A percentile compares a stretch with the other conserved stretches of the same genome.
phyloP scores from a whole-genome alignment of 2,329 filamentous ascomycete species.

The Fusarium sp. region DNA sequence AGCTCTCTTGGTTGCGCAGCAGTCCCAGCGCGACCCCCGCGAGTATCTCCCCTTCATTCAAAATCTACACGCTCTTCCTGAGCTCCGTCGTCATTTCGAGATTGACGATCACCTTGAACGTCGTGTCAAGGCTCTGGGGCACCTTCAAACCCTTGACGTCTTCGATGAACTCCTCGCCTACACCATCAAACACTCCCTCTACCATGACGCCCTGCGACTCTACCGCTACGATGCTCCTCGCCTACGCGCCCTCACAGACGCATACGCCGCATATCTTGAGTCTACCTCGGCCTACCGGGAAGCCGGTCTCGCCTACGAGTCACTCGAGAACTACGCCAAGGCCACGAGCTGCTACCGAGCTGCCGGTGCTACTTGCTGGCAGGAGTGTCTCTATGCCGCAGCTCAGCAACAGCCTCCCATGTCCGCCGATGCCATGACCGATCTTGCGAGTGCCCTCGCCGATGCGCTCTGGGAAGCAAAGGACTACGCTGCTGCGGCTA shows the following conservation, averaged over 20 bases:
- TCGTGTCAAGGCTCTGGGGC: slow-evolving; percentile 81
- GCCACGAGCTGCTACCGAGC: slow-evolving; percentile 89
- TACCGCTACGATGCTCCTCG: slow-evolving; percentile 86
- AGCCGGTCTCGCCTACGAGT: slow-evolving; percentile 93
- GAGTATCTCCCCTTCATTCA: slow-evolving; percentile 98
- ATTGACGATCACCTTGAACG: slow-evolving; percentile 92
- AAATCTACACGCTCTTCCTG: slow-evolving; percentile 81
- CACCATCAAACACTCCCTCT: slow-evolving; percentile 83
- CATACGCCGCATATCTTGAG: slow-evolving; percentile 86
- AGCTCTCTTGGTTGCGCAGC: slow-evolving; percentile 91
- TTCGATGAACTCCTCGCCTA: slow-evolving; percentile 88
- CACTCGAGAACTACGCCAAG: slow-evolving; percentile 79
- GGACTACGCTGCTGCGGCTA: slow-evolving; percentile 85
- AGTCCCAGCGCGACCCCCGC: slow-evolving; percentile 94
- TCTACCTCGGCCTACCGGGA: slow-evolving; percentile 84
- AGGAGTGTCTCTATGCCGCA: slow-evolving; percentile 88
- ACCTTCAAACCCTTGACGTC: slow-evolving; percentile 80
- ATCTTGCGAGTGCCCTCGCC: slow-evolving; percentile 82
- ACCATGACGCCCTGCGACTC: slow-evolving; percentile 81
- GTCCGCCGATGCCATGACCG: slow-evolving; percentile 70
- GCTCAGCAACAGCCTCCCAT: slow-evolving; percentile 76
- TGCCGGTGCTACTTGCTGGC: slow-evolving; percentile 85
- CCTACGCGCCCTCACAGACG: slow-evolving; percentile 77
- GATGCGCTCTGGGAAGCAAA: slow-evolving; percentile 87
- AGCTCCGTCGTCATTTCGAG: slow-evolving; percentile 80